Base-by-base conservation (phyloP, 495 filamentous ascomycete species). In the Neurospora intermedia region DNA sequence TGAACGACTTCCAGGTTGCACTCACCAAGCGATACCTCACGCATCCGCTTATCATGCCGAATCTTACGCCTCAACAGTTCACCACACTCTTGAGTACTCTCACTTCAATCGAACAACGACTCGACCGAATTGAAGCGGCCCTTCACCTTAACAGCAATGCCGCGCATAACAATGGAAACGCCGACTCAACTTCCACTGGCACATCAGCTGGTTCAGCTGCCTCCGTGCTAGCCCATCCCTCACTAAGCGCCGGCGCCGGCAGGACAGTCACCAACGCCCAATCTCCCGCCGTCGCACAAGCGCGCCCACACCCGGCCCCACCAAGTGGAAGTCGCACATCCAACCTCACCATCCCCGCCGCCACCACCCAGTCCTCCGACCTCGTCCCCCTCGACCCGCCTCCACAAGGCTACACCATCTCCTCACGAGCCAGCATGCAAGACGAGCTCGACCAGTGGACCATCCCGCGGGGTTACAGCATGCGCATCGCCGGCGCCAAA, bases 401-500 rank as follows among this genome's bases (percentile, higher is more conserved):
- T 18, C 80, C 80, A 4, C 71, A 77, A 46, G 79, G 79, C 73
- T 79, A 73, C 73, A 75, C 75, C 70, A 77, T 82, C 74, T 73
- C 77, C 9, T 82, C 79, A 35, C 78, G 80, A 20, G 75, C 73
- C 31, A 73, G 71, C 38, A 82, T 82, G 80, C 80, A 82, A 69
- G 80, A 80, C 13, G 79, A 80, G 73, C 80, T 82, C 6, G 80
- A 82, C 75, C 59, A 69, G 43, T 82, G 76, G 76, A 82, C 80
- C 31, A 74, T 82, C 20, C 80, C 80, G 16, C 78, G 80, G 18
- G 80, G 80, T 62, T 82, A 82, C 75, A 81, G 79, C 78, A 82
- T 82, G 80, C 80, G 80, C 73, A 82, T 82, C 73, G 79, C 79
- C 71, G 80, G 80, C 54, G 79, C 80, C 45, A 81, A 81, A 69